Evolutionary conservation across 805 yeast species (phyloP), one percentile per base, ranked within the genome.

Genomic region (Pichia paraexigua): DNA sequence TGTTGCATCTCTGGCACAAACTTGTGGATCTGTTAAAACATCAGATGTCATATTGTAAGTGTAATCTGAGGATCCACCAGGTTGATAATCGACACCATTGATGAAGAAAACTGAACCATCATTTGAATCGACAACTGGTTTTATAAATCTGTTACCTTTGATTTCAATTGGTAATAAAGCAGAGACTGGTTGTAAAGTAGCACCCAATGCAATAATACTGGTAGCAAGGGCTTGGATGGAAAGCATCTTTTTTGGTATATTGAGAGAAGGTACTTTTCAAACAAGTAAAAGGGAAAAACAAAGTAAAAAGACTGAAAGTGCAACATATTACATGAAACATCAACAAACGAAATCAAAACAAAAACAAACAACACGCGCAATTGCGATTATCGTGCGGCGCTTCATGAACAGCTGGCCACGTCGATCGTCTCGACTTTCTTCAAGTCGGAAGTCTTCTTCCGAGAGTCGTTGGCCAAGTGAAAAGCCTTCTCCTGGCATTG

Each of bases 11-110:
- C 97, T 80, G 56, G 79, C 78, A 68, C 97, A 91, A 27, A 71
- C 73, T 24, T 75, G 79, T 2, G 79, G 75, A 59, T 88, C 87
- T 15, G 90, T 76, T 39, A 91, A 72, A 2, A 88, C 90, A 65
- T 91, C 97, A 15, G 63, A 57, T 0, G 47, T 63, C 45, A 53
- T 57, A 44, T 54, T 71, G 35, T 60, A 60, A 20, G 67, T 59
- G 59, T 73, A 80, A 18, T 71, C 76, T 0, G 95, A 86, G 0
- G 96, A 83, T 2, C 97, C 97, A 56, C 97, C 97, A 0, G 92
- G 95, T 69, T 88, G 95, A 68, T 91, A 91, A 68, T 89, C 97
- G 41, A 91, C 80, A 56, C 97, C 97, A 54, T 87, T 79, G 51
- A 90, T 73, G 66, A 83, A 85, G 65, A 88, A 91, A 10, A 87